Base-by-base conservation (phyloP, 2,329 filamentous ascomycete genomes). In the Aspergillus terreus region DNA sequence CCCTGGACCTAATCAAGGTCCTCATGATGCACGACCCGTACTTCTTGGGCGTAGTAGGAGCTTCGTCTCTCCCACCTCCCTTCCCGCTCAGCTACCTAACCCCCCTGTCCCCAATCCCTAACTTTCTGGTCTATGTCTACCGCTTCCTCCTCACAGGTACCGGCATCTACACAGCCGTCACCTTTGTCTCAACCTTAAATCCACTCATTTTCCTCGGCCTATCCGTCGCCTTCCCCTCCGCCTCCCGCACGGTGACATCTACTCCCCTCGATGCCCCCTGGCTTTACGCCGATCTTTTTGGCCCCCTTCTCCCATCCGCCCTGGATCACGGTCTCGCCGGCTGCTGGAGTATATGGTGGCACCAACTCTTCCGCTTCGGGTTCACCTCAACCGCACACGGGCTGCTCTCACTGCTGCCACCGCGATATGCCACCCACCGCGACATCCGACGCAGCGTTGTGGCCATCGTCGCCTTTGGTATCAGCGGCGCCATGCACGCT, bases 301-400 rank as follows among this genome's bases (percentile, higher is more conserved):
- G 83, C 0, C 64, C 72, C 2, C 77, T 78, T 56, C 36, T 67
- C 27, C 43, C 52, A 15, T 58, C 67, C 0, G 50, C 72, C 5
- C 50, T 73, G 10, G 82, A 90, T 55, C 77, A 82, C 52, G 92
- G 92, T 0, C 76, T 96, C 2, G 79, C 82, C 1, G 92, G 91
- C 1, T 87, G 86, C 71, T 97, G 92, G 92, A 85, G 88, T 42
- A 78, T 77, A 19, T 92, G 84, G 79, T 96, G 92, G 92, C 92
- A 97, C 69, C 92, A 96, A 71, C 85, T 86, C 2, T 95, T 96
- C 72, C 86, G 91, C 1, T 80, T 84, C 50, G 83, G 82, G 58
- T 67, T 54, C 48, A 54, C 38, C 70, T 63, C 56, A 21, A 68
- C 58, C 21, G 77, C 15, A 66, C 76, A 58, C 45, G 83, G 52